Evolutionary conservation across 2,329 filamentous ascomycete genomes (phyloP), one percentile per base, ranked within the genome.

Genomic region (Ascochyta koolunga): DNA sequence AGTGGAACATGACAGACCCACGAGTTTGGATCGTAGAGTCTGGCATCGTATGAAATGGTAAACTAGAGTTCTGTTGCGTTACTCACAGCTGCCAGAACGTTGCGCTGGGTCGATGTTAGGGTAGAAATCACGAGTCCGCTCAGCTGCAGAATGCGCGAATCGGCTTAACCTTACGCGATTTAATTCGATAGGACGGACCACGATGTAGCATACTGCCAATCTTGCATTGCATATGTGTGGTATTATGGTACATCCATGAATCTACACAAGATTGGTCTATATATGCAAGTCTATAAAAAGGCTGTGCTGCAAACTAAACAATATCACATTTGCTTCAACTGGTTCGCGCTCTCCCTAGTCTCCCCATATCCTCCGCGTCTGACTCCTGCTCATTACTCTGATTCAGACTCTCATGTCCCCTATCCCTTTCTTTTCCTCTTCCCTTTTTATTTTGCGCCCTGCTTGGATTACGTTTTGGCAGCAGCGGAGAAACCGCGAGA

Each of bases 1-100:
- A 54, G 44, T 40, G 44, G 50, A 48, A 32, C 18, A 38, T 27
- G 38, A 42, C 10, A 22, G 24, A 27, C 37, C 27, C 21, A 27
- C 36, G 21, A 21, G 36, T 37, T 22, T 48, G 27, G 21, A 24
- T 15, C 37, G 5, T 24, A 21, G 25, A 22, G 10, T 32, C 29
- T 16, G 29, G 29, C 29, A 32, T 7, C 13, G 4, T 32, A 13
- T 15, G n/a, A 8, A 32, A 13, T 15, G 13, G n/a, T 16, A n/a
- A 13, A 29, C 27, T 11, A 13, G 27, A 29, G 11, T 10, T 29
- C 10, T 10, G 10, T 24, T 24, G 10, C 27, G 2, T 29, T 29
- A 29, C 11, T 5, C 1, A 10, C 13, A 11, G 2, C 27, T 29
- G 11, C 13, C 27, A 13, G 13, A 13, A 13, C 10, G 27, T 29